A percentile compares a stretch with the other conserved stretches of the same genome.
Conservation (phyloP, 768 basidiomycete species). For the Glaciozyma martinii region DNA sequence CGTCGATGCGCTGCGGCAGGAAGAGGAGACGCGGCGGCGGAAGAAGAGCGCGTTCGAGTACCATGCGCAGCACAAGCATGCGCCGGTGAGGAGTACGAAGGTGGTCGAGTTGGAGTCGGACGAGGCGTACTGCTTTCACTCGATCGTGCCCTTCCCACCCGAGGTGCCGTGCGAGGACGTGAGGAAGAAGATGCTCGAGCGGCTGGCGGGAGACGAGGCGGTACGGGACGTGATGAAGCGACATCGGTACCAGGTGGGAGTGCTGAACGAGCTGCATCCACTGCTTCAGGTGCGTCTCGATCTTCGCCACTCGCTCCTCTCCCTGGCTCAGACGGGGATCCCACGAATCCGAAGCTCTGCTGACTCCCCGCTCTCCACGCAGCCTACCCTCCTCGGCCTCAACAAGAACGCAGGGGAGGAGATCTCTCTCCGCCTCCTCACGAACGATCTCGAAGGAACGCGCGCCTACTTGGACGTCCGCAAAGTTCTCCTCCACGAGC, state of each 20-base stretch:
- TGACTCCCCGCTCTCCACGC: constrained; percentile 7
- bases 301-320: no score
- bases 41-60: constrained; percentile 18
- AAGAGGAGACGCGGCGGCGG: constrained; percentile 8
- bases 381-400: constrained; percentile 32
- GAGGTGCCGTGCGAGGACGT: constrained; percentile 11
- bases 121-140: constrained; percentile 10
- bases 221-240: constrained; percentile 18
- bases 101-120: constrained; percentile 6
- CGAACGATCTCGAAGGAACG: constrained; percentile 26
- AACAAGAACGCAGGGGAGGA: constrained; percentile 34
- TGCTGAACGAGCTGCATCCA: constrained; percentile 23
- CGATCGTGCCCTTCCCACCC: constrained; percentile 23
- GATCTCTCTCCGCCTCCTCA: constrained; percentile 28
- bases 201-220: constrained; percentile 15
- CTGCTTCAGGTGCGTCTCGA: not conserved
- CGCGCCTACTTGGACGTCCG: constrained; percentile 28
- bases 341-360: not conserved
- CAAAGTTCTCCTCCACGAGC: constrained; percentile 30
- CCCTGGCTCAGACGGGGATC: not conserved
- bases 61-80: constrained; percentile 2
- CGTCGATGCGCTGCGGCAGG: constrained; percentile 6
- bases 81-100: not conserved
- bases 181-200: constrained; percentile 20
- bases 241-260: constrained; percentile 15